phyloP scores from a whole-genome alignment of 1,139 yeast species.

The Scheffersomyces cryptocercus region DNA sequence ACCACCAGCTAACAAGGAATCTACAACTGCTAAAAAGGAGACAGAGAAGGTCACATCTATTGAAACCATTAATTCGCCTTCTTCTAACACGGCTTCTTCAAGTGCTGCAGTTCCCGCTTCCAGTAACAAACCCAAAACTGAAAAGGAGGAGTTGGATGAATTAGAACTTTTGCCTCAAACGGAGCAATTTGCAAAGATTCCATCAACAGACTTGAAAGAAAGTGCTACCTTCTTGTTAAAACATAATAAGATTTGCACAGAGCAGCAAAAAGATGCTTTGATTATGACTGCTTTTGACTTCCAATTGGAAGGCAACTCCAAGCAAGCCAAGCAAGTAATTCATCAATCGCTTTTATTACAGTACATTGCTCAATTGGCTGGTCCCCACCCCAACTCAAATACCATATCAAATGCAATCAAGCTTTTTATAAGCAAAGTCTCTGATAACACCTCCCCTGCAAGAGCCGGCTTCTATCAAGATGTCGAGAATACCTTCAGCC shows the following conservation, averaged over 20 bases:
- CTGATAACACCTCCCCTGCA: slow-evolving; percentile 58
- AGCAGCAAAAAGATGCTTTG: slow-evolving; percentile 87
- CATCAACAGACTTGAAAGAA: slow-evolving; percentile 45
- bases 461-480: slow-evolving; percentile 69
- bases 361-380: slow-evolving; percentile 68
- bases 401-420: slow-evolving; percentile 56
- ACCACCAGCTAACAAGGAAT: slow-evolving; percentile 8
- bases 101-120: slow-evolving; percentile 30
- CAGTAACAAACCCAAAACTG: slow-evolving; percentile 25
- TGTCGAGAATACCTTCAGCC: slow-evolving; percentile 67
- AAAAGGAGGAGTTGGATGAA: slow-evolving; percentile 33
- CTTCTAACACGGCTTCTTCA: slow-evolving; percentile 11
- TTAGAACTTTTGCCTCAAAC: slow-evolving; percentile 57
- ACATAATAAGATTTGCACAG: slow-evolving; percentile 72
- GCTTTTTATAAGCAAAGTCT: slow-evolving; percentile 67
- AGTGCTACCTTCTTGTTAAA: slow-evolving; percentile 54
- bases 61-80: slow-evolving; percentile 10
- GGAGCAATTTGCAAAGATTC: slow-evolving; percentile 59
- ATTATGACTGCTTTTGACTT: slow-evolving; percentile 90
- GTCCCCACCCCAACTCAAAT: slow-evolving; percentile 32
- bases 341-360: slow-evolving; percentile 82
- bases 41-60: slow-evolving; percentile 7
- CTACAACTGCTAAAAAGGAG: slow-evolving; percentile 5
- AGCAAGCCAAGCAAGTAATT: slow-evolving; percentile 59
- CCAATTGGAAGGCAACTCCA: slow-evolving; percentile 62